Conservation (phyloP, 768 basidiomycete genomes). For the Boletus rubroflammeus region DNA sequence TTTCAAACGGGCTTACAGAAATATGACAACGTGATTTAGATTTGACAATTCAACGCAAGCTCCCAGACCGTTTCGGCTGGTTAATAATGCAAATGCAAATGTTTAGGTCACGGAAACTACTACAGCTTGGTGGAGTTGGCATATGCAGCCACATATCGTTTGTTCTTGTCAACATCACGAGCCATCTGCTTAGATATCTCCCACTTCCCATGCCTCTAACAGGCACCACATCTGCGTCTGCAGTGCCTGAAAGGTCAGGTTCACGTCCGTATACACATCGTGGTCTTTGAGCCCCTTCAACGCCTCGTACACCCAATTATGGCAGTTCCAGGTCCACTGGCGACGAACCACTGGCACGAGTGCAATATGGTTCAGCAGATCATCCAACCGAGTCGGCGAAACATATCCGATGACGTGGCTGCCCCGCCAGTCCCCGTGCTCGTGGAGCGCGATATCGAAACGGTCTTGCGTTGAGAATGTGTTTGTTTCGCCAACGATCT, state of each 20-base stretch:
- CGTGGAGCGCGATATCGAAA: constrained; percentile 8
- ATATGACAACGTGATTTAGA: not conserved
- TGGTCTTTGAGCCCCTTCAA: constrained; percentile 11
- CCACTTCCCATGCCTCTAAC: constrained; percentile 29
- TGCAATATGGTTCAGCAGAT: constrained; percentile 13
- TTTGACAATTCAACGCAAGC: not conserved
- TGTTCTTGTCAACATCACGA: not conserved
- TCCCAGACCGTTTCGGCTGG: not conserved
- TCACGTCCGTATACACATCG: constrained; percentile 15
- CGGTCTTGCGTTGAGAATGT: constrained; percentile 16
- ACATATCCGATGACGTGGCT: constrained; percentile 20
- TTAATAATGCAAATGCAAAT: not conserved
- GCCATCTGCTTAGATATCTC: constrained; percentile 17
- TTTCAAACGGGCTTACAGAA: not conserved
- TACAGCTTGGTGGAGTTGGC: not conserved
- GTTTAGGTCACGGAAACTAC: not conserved
- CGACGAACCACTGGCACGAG: constrained; percentile 14
- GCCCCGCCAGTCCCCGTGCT: constrained; percentile 22
- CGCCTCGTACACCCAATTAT: constrained; percentile 28
- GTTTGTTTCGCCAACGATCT: constrained; percentile 20
- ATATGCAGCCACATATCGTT: not conserved
- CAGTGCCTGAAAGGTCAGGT: constrained; percentile 11
- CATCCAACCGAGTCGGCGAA: constrained; percentile 6
- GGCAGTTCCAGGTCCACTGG: constrained; percentile 24
- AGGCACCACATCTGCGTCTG: constrained; percentile 27